These are phyloP conservation scores for Stentor coeruleus DNA, from an alignment of 73 alveolate genomes.

Conservation along the genomic window DNA sequence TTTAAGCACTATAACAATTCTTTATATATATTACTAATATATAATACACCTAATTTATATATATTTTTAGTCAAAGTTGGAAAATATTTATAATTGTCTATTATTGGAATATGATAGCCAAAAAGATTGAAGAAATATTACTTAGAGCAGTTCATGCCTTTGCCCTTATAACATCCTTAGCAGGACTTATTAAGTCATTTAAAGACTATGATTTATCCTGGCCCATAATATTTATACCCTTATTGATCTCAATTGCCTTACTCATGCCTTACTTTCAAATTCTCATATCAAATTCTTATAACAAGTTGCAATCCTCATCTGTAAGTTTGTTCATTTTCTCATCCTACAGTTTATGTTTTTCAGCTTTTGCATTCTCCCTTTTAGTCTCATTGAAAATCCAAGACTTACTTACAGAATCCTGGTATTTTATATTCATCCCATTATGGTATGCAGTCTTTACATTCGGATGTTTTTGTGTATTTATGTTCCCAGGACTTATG, in stretches of 20 bases:
- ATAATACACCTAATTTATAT: no score
- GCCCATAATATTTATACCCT: background rate
- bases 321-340: background rate
- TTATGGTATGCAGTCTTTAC: background rate
- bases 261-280: background rate
- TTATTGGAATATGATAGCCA: no score
- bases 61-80: no score
- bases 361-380: background rate
- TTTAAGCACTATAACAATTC: no score
- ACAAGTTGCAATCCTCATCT: background rate
- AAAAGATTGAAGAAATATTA: no score
- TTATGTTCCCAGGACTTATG: slow-evolving; percentile 17
- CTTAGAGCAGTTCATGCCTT: no score
- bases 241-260: background rate
- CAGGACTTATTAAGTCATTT: no score
- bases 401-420: background rate
- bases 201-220: background rate
- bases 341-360: background rate
- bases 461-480: background rate
- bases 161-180: no score
- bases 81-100: no score
- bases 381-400: background rate
- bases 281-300: no score
- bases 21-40: no score
- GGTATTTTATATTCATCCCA: background rate